Evolutionary conservation across 2,329 filamentous ascomycete species (phyloP).

Genomic region (Trichoderma simmonsii): DNA sequence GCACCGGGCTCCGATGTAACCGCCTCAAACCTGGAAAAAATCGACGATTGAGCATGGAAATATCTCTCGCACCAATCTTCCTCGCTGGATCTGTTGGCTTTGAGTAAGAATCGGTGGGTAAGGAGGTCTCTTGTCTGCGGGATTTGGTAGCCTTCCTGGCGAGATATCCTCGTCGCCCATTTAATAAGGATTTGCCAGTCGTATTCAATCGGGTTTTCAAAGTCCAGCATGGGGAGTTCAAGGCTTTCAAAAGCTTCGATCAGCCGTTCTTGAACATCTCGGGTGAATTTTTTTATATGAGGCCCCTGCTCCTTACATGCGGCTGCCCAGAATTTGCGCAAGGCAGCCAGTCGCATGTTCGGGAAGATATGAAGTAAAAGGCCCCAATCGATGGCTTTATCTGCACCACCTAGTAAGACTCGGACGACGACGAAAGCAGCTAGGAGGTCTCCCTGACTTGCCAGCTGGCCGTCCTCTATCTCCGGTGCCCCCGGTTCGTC

Average conservation of each 20-base stretch:
- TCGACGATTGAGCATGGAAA: conserved; percentile 51
- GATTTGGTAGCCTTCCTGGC: conserved; percentile 45
- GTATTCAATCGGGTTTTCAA: conserved; percentile 59
- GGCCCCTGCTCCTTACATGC: conserved; percentile 50
- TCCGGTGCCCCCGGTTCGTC: neutral
- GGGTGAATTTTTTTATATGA: conserved; percentile 52
- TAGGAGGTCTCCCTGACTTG: conserved; percentile 39
- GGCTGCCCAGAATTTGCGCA: conserved; percentile 55
- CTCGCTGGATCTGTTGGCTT: conserved; percentile 31
- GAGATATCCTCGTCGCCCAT: conserved; percentile 60
- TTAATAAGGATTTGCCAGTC: conserved; percentile 65
- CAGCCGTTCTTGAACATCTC: conserved; percentile 64
- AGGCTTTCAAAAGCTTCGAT: conserved; percentile 62
- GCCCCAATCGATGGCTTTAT: conserved; percentile 60
- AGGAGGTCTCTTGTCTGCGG: conserved; percentile 47
- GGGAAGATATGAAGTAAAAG: conserved; percentile 56
- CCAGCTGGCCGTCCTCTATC: conserved; percentile 18
- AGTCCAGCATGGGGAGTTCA: conserved; percentile 60
- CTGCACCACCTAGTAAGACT: conserved; percentile 58
- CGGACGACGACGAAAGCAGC: conserved; percentile 57
- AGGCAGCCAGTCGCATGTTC: conserved; percentile 45
- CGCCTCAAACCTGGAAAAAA: conserved; percentile 56
- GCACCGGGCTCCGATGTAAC: conserved; percentile 48
- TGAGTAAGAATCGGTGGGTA: conserved; percentile 40
- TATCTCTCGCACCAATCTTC: conserved; percentile 56